phyloP scores from a whole-genome alignment of 768 basidiomycete species.

The Lenzites betulinus region DNA sequence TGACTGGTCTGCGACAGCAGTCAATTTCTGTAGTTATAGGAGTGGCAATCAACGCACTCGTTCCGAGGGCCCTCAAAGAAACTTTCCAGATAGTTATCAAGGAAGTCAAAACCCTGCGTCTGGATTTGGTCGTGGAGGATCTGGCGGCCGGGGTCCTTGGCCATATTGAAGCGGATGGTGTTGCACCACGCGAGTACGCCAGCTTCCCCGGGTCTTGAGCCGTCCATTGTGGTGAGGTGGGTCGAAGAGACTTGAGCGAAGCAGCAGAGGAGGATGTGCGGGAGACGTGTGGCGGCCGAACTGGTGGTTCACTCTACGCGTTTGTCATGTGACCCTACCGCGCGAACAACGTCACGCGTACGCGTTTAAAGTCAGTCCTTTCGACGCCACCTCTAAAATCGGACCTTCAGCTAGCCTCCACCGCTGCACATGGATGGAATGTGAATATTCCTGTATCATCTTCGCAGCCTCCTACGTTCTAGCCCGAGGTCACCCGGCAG shows the following conservation, averaged over 20 bases:
- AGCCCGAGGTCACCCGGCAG: too few species aligned
- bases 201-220: constrained; percentile 31
- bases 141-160: constrained; percentile 69
- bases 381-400: background rate
- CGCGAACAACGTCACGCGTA: background rate
- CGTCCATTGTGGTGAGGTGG: constrained; percentile 19
- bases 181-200: constrained; percentile 74
- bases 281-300: background rate
- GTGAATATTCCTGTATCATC: too few species aligned
- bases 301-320: constrained; percentile 10
- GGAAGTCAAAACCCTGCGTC: constrained; percentile 74
- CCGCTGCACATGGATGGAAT: too few species aligned
- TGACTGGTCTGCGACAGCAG: constrained; percentile 53
- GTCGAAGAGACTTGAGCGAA: background rate
- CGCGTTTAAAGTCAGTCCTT: background rate
- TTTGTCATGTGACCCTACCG: constrained; percentile 1
- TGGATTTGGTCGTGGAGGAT: constrained; percentile 74
- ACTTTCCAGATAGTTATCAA: constrained; percentile 74
- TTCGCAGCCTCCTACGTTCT: too few species aligned
- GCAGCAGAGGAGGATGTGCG: background rate
- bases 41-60: constrained; percentile 46
- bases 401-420: too few species aligned
- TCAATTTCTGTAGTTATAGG: background rate
- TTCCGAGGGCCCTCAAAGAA: constrained; percentile 67
- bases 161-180: constrained; percentile 66